Evolutionary conservation across 1,284 basidiomycete genomes (phyloP), one percentile per base, ranked within the genome.

Genomic region (Caloboletus inedulis): DNA sequence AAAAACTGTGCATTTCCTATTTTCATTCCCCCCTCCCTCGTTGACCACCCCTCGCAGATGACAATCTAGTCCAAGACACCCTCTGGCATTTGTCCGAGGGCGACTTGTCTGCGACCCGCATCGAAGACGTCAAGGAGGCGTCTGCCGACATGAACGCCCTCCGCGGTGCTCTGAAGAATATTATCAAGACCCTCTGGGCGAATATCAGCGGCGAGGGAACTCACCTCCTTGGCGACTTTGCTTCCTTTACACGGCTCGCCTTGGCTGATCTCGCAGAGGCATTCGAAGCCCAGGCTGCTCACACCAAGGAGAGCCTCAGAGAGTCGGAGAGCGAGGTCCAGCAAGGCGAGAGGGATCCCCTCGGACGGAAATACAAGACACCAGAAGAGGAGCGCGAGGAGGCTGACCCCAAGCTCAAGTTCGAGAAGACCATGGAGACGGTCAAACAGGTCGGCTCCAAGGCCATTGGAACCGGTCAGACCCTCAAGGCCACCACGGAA

Each of bases 361-460:
- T 83, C 2, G 84, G 85, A 0, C 69, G 79, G 36, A 78, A 78
- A 59, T 75, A 74, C 63, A 66, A 77, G 59, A 68, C 74, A 0
- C 59, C 77, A 1, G 69, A 76, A 52, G 75, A 80, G 54, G 70
- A 52, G 18, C 45, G 51, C 3, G 39, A 76, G 41, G 58, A 72
- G 0, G 59, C 63, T 0, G 72, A 77, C 30, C 56, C 63, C 7
- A 77, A 77, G 60, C 74, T 73, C 10, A 73, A 75, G 39, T 88
- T 84, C 60, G 81, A 85, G 66, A 77, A 78, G 57, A 74, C 80
- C 1, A 84, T 87, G 80, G 86, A 86, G 34, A 76, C 75, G 0
- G 72, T 79, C 14, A 87, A 84, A 62, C 74, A 71, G 7, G 73
- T 69, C 0, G 86, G 86, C 8, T 78, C 77, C 0, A 71, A 72